Evolutionary conservation across 2,329 filamentous ascomycete genomes (phyloP), one percentile per base, ranked within the genome.

Genomic region (Colletotrichum truncatum): DNA sequence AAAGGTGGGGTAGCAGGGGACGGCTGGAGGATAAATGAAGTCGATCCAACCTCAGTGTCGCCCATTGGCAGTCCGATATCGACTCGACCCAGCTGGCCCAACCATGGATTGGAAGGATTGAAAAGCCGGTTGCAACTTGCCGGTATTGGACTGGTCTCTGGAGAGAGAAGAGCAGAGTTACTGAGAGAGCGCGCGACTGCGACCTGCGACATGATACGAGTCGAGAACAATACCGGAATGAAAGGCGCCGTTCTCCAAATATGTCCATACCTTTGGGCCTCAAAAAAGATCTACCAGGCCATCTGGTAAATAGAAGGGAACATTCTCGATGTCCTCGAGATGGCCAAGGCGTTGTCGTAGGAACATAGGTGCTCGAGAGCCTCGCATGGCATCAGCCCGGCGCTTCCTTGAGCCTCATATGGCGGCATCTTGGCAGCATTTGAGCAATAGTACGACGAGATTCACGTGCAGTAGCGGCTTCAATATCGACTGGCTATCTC

Each of bases 41-140:
- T 53, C 43, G 61, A 64, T 60, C 38, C 61, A 39, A 64, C 55
- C 28, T 52, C 25, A 52, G 25, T 34, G 6, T 12, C n/a, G 18
- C 32, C 46, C 46, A 39, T 46, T 60, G 46, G 38, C 25, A 46
- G 25, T 2, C 9, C 12, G 30, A 53, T 46, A 64, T 59, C 53
- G 55, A n/a, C 4, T 14, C 10, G 12, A 8, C 7, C 9, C 8
- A 7, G 28, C 16, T 60, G 38, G 26, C 9, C 30, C 55, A 60
- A 46, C 54, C 16, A 25, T 30, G 38, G n/a, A 4, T 28, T 11
- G 48, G 32, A n/a, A 38, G 23, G 9, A 25, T 26, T 30, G 21
- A 38, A 41, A 16, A 46, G 16, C 32, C 41, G 58, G 26, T 23
- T 63, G 54, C 14, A 38, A 53, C 61, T 53, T 64, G 38, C 61